phyloP scores from a whole-genome alignment of 345 rosid genomes.

The Brassica rapa region DNA sequence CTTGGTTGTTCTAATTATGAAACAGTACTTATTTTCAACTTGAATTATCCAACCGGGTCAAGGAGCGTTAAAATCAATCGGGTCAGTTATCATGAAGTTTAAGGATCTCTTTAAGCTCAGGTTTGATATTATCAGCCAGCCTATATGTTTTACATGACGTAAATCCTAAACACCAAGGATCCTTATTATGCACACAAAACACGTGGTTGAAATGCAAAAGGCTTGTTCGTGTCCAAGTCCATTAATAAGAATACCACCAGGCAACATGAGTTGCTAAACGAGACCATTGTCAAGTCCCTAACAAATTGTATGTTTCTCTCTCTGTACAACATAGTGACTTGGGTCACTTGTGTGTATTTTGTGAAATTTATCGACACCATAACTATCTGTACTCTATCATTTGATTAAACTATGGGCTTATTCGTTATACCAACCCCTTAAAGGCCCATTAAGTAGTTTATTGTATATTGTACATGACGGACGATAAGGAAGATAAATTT shows the following conservation, averaged over 20 bases:
- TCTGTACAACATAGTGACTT: neutral
- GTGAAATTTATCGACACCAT: neutral
- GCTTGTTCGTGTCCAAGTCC: constrained; percentile 36
- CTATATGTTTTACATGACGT: constrained; percentile 24
- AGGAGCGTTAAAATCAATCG: too few relatives aligned
- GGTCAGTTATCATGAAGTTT: constrained; percentile 33
- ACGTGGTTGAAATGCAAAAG: constrained; percentile 36
- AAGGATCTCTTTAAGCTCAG: constrained; percentile 24
- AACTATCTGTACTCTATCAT: neutral
- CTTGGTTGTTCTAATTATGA: too few relatives aligned
- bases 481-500: neutral
- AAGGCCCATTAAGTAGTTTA: constrained; percentile 10
- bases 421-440: neutral
- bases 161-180: too few relatives aligned
- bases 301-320: neutral
- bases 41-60: too few relatives aligned
- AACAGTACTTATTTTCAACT: too few relatives aligned
- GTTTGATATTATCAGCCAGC: constrained; percentile 37
- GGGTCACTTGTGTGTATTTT: neutral
- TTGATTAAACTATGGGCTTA: neutral
- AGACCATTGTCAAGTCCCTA: constrained; percentile 23
- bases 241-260: constrained; percentile 25
- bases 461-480: neutral
- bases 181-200: too few relatives aligned
- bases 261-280: constrained; percentile 25